Conservation (phyloP, 108 stramenopile genomes). For the Cyclotella cryptica region DNA sequence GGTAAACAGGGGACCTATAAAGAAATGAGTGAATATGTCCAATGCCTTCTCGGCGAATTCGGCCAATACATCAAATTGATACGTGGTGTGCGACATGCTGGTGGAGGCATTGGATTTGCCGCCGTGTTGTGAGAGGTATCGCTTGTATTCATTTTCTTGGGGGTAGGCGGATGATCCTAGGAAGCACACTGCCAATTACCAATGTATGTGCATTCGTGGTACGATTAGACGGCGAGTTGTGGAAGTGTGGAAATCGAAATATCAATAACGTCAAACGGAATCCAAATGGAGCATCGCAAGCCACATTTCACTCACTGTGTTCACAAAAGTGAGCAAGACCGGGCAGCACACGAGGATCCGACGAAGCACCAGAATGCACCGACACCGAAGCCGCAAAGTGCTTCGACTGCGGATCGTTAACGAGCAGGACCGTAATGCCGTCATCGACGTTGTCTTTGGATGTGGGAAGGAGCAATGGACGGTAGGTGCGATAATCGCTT, state of each 20-base stretch:
- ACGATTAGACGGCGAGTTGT: neutral
- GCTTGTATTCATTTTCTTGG: slow-evolving; percentile 86
- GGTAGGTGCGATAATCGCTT: slow-evolving; percentile 80
- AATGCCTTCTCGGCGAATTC: slow-evolving; percentile 75
- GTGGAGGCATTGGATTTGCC: slow-evolving; percentile 90
- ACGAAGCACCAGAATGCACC: slow-evolving; percentile 71
- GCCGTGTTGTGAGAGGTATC: slow-evolving; percentile 72
- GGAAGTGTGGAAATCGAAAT: neutral
- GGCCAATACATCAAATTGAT: slow-evolving; percentile 87
- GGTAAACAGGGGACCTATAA: slow-evolving; percentile 81
- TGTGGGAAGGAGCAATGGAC: slow-evolving; percentile 65
- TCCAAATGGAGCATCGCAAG: no score
- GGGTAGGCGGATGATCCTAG: slow-evolving; percentile 82
- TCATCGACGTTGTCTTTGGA: slow-evolving; percentile 46
- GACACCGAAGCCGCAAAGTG: slow-evolving; percentile 78
- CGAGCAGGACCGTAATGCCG: slow-evolving; percentile 55
- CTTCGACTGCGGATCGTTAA: slow-evolving; percentile 79
- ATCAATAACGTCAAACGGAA: no score
- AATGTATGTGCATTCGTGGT: neutral
- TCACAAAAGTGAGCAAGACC: slow-evolving; percentile 93
- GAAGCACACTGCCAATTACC: slow-evolving; percentile 64
- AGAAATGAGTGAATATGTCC: slow-evolving; percentile 87
- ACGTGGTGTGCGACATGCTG: slow-evolving; percentile 77
- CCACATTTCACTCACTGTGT: slow-evolving; percentile 70
- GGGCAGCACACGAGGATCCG: slow-evolving; percentile 78